Evolutionary conservation across 2,329 filamentous ascomycete species (phyloP).

Genomic region (Hymenoscyphus fructigenus): DNA sequence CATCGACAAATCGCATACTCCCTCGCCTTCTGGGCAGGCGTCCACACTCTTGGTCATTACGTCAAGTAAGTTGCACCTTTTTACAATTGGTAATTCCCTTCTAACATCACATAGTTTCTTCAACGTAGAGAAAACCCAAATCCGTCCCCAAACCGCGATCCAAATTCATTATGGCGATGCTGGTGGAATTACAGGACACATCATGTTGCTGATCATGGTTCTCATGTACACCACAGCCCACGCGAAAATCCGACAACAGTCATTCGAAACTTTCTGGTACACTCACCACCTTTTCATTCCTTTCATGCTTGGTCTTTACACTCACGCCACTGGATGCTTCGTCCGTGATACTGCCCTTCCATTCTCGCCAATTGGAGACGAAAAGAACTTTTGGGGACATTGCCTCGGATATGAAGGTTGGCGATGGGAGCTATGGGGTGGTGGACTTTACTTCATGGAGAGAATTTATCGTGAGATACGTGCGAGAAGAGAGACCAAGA

Average conservation of each 20-base stretch:
- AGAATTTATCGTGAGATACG: constrained; percentile 90
- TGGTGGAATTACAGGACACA: constrained; percentile 90
- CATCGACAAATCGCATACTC: constrained; percentile 93
- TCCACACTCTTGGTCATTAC: constrained; percentile 82
- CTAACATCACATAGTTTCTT: constrained; percentile 64
- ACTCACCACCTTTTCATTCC: constrained; percentile 98
- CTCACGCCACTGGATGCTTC: constrained; percentile 94
- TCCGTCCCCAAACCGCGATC: constrained; percentile 76
- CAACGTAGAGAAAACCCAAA: constrained; percentile 84
- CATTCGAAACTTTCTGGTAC: constrained; percentile 99
- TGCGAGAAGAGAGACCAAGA: constrained; percentile 78
- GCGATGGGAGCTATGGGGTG: constrained; percentile 92
- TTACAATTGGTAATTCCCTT: constrained; percentile 16
- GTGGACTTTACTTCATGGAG: constrained; percentile 81
- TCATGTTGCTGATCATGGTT: constrained; percentile 99
- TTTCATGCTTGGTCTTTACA: constrained; percentile 91
- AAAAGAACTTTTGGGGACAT: constrained; percentile 79
- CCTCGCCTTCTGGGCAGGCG: constrained; percentile 75
- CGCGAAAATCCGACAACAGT: constrained; percentile 90
- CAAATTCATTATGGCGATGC: constrained; percentile 90
- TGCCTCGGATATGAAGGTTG: constrained; percentile 95
- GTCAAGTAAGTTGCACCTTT: constrained; percentile 71
- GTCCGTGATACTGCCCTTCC: constrained; percentile 75
- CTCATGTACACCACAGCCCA: constrained; percentile 97
- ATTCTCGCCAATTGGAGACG: constrained; percentile 77